Evolutionary conservation across 306 rosid genomes (phyloP).

Genomic region (Fragaria ananassa): DNA sequence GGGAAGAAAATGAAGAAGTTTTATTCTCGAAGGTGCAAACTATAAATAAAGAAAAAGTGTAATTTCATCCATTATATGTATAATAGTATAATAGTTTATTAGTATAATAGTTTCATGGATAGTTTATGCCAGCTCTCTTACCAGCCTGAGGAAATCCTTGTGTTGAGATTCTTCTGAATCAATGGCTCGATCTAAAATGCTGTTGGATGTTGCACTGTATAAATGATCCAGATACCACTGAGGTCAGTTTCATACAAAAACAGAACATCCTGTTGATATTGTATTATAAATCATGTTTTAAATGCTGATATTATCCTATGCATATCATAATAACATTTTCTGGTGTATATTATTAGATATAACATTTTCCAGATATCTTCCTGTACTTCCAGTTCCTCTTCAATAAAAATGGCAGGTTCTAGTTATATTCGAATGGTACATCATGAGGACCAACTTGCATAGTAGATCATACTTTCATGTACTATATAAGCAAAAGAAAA

Average conservation of each 20-base stretch:
- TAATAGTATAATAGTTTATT: too few relatives aligned
- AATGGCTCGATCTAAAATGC: slow-evolving; percentile 96
- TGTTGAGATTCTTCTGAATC: slow-evolving; percentile 91
- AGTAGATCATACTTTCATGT: background rate
- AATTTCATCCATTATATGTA: too few relatives aligned
- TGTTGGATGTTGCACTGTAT: slow-evolving; percentile 93
- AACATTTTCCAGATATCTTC: background rate
- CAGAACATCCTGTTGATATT: background rate
- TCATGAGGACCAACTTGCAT: background rate
- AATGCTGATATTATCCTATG: background rate
- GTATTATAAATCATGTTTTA: background rate
- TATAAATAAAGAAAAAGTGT: too few relatives aligned
- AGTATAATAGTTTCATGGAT: slow-evolving; percentile 5
- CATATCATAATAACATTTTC: background rate
- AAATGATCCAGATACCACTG: slow-evolving; percentile 28
- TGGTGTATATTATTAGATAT: background rate
- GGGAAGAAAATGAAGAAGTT: background rate
- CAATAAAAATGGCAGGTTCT: background rate
- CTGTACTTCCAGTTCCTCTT: background rate
- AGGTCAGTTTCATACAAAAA: slow-evolving; percentile 36
- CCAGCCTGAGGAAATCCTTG: slow-evolving; percentile 64
- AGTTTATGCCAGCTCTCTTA: slow-evolving; percentile 20
- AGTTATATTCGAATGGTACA: background rate
- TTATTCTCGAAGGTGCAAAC: too few relatives aligned
- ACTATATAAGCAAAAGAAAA: background rate